Percentiles rank a stretch among this genome's conserved stretches.
Evolutionary conservation across 2,329 filamentous ascomycete genomes (phyloP).

Genomic region (Bipolaris bicolor): DNA sequence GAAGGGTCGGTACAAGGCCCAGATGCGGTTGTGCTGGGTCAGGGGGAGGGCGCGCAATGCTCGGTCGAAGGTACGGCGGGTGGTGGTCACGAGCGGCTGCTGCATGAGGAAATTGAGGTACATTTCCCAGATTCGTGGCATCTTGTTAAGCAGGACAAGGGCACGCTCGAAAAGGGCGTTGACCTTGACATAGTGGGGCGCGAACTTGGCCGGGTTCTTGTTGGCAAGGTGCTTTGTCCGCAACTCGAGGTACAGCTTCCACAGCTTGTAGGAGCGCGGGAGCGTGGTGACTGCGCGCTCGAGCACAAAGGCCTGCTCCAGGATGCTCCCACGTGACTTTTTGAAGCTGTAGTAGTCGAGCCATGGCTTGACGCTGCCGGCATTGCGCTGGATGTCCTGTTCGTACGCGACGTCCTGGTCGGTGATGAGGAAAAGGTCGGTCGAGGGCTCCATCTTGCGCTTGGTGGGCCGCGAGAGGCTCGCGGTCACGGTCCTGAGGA

Average conservation of each 20-base stretch:
- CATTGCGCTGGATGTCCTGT: conserved; percentile 88
- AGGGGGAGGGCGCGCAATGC: conserved; percentile 89
- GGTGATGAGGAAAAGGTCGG: conserved; percentile 60
- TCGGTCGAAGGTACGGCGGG: conserved; percentile 87
- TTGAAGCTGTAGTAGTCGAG: conserved; percentile 93
- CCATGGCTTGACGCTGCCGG: conserved; percentile 90
- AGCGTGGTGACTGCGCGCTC: conserved; percentile 90
- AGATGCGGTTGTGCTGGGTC: conserved; percentile 94
- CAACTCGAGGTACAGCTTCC: conserved; percentile 95
- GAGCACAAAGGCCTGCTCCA: conserved; percentile 86
- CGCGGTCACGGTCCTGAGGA: conserved; percentile 48
- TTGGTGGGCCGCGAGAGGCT: conserved; percentile 44
- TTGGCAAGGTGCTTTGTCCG: conserved; percentile 80
- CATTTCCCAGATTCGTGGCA: conserved; percentile 98
- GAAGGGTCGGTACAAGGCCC: conserved; percentile 89
- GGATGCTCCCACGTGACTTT: conserved; percentile 78
- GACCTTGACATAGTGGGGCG: conserved; percentile 86
- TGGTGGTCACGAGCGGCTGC: conserved; percentile 89
- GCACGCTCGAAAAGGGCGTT: conserved; percentile 94
- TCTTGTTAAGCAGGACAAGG: conserved; percentile 93
- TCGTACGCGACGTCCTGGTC: conserved; percentile 95
- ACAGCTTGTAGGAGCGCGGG: conserved; percentile 95
- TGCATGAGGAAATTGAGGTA: conserved; percentile 89
- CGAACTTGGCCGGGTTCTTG: conserved; percentile 81
- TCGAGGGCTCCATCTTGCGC: conserved; percentile 44